Evolutionary conservation across 2,329 filamentous ascomycete genomes (phyloP), one percentile per base, ranked within the genome.

Genomic region (Pezicula carpinea): DNA sequence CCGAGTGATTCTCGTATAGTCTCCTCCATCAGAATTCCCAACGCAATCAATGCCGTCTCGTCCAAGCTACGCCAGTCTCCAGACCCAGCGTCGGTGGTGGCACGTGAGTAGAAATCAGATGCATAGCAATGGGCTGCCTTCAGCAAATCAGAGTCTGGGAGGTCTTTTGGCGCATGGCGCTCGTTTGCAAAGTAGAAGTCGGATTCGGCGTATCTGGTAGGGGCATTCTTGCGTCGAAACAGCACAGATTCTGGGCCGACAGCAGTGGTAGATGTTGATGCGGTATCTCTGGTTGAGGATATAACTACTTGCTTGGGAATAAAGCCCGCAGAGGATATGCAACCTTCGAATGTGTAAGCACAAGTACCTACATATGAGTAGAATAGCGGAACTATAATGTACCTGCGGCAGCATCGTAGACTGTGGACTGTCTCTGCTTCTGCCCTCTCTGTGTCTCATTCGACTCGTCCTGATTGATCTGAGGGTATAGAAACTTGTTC

Each of bases 321-420:
- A 51, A 74, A 72, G 45, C 70, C 69, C 48, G 68, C 59, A 39
- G 64, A 61, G 4, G 66, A 68, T 8, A 76, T 61, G 48, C 70
- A 65, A 6, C 72, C 72, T 63, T 33, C 39, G 21, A 32, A 31
- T 49, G 13, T 38, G 43, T 32, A 34, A 46, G 46, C 26, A 41
- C 13, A 52, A 21, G 33, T 19, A 43, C 10, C 7, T 22, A 32
- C n/a, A 38, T 17, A 8, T n/a, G 18, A 32, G 13, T 17, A 36
- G 15, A 29, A 33, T n/a, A 55, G n/a, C n/a, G n/a, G n/a, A n/a
- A n/a, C n/a, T n/a, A n/a, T n/a, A n/a, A n/a, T n/a, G n/a, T 62
- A 85, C 84, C 83, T 58, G 84, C 83, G 45, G 88, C 83, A 14
- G 84, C 85, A 66, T 90, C 85, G 64, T 85, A 90, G 17, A 90